Conservation (phyloP, 2,329 filamentous ascomycete genomes). For the Alternaria arborescens region DNA sequence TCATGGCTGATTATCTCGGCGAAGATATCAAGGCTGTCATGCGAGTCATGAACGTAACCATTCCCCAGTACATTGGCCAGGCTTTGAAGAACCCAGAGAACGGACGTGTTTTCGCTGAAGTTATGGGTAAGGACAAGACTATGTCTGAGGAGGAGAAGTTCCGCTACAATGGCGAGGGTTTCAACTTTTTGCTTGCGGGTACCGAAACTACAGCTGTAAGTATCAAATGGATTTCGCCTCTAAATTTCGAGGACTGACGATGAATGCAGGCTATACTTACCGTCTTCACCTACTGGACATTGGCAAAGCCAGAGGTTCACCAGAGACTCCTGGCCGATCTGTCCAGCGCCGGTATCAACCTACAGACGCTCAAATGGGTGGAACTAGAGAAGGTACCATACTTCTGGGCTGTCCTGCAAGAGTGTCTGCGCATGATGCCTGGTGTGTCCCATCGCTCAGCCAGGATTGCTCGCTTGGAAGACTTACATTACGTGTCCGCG, state of each 20-base stretch:
- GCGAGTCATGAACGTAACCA: constrained; percentile 37
- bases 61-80: constrained; percentile 34
- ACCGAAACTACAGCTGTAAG: constrained; percentile 40
- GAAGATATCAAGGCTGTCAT: constrained; percentile 38
- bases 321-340: constrained; percentile 33
- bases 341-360: constrained; percentile 19
- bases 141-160: constrained; percentile 35
- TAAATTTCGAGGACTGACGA: constrained; percentile 19
- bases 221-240: background rate
- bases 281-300: constrained; percentile 46
- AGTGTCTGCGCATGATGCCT: constrained; percentile 48
- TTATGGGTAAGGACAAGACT: constrained; percentile 30
- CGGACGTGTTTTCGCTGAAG: constrained; percentile 35
- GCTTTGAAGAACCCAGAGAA: constrained; percentile 36
- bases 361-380: constrained; percentile 26
- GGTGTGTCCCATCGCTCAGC: constrained; percentile 37
- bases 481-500: constrained; percentile 30
- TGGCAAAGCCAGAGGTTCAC: constrained; percentile 37
- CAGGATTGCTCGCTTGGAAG: constrained; percentile 30
- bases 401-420: constrained; percentile 45
- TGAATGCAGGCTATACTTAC: constrained; percentile 40
- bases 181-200: constrained; percentile 37
- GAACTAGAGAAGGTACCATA: constrained; percentile 44
- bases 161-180: constrained; percentile 35
- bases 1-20: constrained; percentile 38